Evolutionary conservation across 2,329 filamentous ascomycete genomes (phyloP).

Genomic region (Exophiala alcalophila): DNA sequence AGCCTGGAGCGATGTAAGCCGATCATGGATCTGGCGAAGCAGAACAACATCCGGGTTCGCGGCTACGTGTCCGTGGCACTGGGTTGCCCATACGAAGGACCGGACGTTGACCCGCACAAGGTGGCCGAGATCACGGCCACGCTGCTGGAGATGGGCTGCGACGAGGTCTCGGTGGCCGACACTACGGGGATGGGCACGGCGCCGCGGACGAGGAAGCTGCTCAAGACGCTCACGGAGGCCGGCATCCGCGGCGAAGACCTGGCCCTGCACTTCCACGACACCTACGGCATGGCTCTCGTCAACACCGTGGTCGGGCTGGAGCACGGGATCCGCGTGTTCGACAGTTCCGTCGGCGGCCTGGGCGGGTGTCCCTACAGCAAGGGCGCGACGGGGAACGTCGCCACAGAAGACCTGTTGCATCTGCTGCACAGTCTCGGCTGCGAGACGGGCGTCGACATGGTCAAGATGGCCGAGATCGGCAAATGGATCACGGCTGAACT

Average conservation of each 20-base stretch:
- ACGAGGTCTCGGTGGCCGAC: constrained; percentile 64
- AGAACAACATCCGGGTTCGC: constrained; percentile 56
- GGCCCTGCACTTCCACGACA: constrained; percentile 65
- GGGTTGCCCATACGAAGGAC: constrained; percentile 65
- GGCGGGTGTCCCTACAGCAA: constrained; percentile 65
- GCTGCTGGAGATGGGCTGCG: constrained; percentile 63
- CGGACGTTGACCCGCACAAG: constrained; percentile 56
- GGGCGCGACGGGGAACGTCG: constrained; percentile 64
- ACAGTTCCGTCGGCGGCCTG: constrained; percentile 61
- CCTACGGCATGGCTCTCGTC: constrained; percentile 62
- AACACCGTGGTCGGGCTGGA: constrained; percentile 62
- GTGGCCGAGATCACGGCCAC: constrained; percentile 61
- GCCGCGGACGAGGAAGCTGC: constrained; percentile 56
- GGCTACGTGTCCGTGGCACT: constrained; percentile 65
- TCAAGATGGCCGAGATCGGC: constrained; percentile 55
- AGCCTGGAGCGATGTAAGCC: constrained; percentile 58
- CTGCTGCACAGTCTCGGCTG: constrained; percentile 59
- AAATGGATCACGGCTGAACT: constrained; percentile 55
- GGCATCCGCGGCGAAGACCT: constrained; percentile 59
- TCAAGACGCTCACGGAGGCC: constrained; percentile 58
- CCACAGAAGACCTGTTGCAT: constrained; percentile 63
- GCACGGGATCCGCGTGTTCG: constrained; percentile 62
- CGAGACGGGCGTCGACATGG: constrained; percentile 57
- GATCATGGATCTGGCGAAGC: constrained; percentile 56
- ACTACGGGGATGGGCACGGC: constrained; percentile 67